A percentile compares a stretch with the other conserved stretches of the same genome.
phyloP scores from a whole-genome alignment of 1,284 basidiomycete species.

The Marasmius fiardii region DNA sequence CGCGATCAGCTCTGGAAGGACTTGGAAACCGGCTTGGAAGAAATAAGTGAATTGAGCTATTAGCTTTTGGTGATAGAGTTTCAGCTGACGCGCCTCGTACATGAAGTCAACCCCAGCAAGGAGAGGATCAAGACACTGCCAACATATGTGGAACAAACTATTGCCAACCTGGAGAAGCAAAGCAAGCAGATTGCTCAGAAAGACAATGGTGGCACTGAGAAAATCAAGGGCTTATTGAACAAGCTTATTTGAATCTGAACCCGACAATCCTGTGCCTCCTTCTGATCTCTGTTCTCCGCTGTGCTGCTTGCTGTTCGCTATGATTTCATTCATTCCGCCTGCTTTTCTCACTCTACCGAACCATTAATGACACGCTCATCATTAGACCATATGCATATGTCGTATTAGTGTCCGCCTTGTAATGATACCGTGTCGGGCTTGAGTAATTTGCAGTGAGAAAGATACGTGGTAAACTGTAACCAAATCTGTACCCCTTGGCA shows the following conservation, averaged over 20 bases:
- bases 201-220: slow-evolving; percentile 7
- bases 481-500: no score
- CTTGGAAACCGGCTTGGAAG: slow-evolving; percentile 9
- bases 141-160: slow-evolving; percentile 9
- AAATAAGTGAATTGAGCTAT: slow-evolving; percentile 5
- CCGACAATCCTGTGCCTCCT: slow-evolving; percentile 16
- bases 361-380: no score
- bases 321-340: no score
- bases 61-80: neutral
- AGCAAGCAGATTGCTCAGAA: slow-evolving; percentile 14
- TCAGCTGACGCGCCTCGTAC: neutral
- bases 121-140: slow-evolving; percentile 9
- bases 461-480: no score
- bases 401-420: no score
- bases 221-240: slow-evolving; percentile 26
- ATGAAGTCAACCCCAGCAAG: slow-evolving; percentile 9
- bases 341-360: no score
- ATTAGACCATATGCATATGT: no score
- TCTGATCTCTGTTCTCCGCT: slow-evolving; percentile 10
- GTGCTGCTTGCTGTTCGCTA: slow-evolving; percentile 2
- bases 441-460: no score
- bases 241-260: slow-evolving; percentile 20
- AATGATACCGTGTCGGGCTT: no score
- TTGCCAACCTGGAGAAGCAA: slow-evolving; percentile 13
- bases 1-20: slow-evolving; percentile 14